These are phyloP conservation scores for Fusarium neocosmosporiellum DNA, from an alignment of 2,329 filamentous ascomycete genomes.

Conservation along the genomic window DNA sequence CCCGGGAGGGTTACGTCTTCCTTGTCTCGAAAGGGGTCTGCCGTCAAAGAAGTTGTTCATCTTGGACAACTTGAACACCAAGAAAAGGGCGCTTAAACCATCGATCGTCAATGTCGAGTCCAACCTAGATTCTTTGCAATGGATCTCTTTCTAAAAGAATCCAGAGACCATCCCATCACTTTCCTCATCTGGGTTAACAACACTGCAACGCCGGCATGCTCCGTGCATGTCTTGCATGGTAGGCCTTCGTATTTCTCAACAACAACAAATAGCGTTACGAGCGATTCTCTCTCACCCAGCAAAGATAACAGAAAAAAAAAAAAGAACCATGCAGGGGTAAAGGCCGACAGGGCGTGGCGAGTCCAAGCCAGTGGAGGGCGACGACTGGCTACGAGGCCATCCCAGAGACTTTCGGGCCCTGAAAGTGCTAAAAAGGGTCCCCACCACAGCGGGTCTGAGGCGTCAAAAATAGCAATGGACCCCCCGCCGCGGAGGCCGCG, in stretches of 20 bases:
- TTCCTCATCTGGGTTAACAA: constrained; percentile 27
- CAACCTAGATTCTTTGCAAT: not conserved
- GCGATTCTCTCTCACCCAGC: not conserved
- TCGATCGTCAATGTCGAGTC: constrained; percentile 22
- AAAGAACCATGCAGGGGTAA: constrained; percentile 30
- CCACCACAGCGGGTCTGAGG: constrained; percentile 33
- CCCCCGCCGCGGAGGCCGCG: constrained; percentile 32
- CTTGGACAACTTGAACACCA: not conserved
- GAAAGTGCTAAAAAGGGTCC: constrained; percentile 12
- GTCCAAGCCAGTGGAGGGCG: constrained; percentile 4
- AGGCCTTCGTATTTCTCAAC: constrained; percentile 26
- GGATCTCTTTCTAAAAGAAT: constrained; percentile 11
- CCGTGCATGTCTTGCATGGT: constrained; percentile 6
- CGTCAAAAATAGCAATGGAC: constrained; percentile 43
- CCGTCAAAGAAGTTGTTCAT: not conserved
- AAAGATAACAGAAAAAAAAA: not conserved
- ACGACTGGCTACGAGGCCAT: constrained; percentile 25
- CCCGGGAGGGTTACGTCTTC: constrained; percentile 8
- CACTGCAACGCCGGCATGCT: not conserved
- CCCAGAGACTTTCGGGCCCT: constrained; percentile 10
- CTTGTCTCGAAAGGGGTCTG: not conserved
- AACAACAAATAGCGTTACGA: not conserved
- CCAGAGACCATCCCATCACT: constrained; percentile 21
- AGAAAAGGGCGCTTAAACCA: constrained; percentile 9
- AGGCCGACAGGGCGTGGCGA: constrained; percentile 23